Base-by-base conservation (phyloP, 345 rosid species). In the Barbarea vulgaris region DNA sequence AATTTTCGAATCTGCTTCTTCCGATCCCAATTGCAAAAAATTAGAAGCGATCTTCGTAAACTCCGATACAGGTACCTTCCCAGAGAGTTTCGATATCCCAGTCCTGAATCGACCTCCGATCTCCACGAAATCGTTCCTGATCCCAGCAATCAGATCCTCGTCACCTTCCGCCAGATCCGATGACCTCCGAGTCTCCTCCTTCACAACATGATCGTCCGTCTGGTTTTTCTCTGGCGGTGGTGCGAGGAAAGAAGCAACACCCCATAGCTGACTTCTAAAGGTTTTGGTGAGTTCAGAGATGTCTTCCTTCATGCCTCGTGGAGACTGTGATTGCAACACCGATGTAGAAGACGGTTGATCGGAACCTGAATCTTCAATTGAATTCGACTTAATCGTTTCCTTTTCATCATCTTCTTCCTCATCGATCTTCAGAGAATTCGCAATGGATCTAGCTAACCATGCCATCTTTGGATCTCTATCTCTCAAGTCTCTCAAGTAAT, bases 211-310 rank as follows among this genome's bases (percentile, higher is more conserved):
- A 80, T 63, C 77, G 48, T 68, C 77, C 78, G 69, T 67, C 50
- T 8, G 48, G 2, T 42, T 42, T 42, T 42, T 42, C 19, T 46
- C n/a, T 44, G 69, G 67, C 47, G 91, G 90, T 31, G 90, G 96
- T 7, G 91, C 96, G 24, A 94, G 91, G 75, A 94, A 89, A 22
- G 93, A 85, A 42, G 99, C 97, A n/a, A 91, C 97, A 3, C 96
- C 99, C 96, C 96, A 90, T 15, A 94, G 67, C 79, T 90, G 97
- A 19, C 88, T 87, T 17, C 88, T 81, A 44, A 94, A 79, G 81
- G 96, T 79, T 70, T 90, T 87, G 21, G 67, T 87, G 21, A 91
- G 86, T 51, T 94, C 97, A 9, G 89, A 79, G 24, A 94, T 85
- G 67, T 91, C 99, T 77, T 90, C 97, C 79, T 85, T 91, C 14